Conservation (phyloP, 352 stramenopile genomes). For the Globisporangium orthogonon region DNA sequence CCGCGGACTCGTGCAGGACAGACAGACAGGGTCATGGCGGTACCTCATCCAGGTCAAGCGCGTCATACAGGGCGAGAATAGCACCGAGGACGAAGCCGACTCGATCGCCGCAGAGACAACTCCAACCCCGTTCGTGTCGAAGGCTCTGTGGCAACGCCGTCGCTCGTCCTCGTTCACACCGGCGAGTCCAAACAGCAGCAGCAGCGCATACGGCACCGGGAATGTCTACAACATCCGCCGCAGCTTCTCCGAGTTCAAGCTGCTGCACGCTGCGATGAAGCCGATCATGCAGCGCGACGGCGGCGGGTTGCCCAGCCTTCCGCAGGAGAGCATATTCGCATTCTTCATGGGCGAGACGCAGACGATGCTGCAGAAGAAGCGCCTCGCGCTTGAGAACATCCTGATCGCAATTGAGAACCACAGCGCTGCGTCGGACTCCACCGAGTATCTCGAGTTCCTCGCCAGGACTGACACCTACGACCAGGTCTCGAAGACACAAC, state of each 20-base stretch:
- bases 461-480: constrained; percentile 55
- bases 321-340: constrained; percentile 48
- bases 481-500: constrained; percentile 22
- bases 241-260: constrained; percentile 64
- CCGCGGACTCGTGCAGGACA: constrained; percentile 59
- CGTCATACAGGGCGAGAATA: constrained; percentile 25
- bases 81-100: constrained; percentile 3
- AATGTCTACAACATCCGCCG: constrained; percentile 57
- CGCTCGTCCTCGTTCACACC: constrained; percentile 10
- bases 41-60: constrained; percentile 57
- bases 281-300: constrained; percentile 24
- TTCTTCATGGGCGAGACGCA: constrained; percentile 69
- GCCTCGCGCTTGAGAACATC: constrained; percentile 49
- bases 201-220: constrained; percentile 6
- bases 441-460: constrained; percentile 64
- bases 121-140: neutral
- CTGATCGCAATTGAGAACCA: constrained; percentile 58
- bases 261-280: constrained; percentile 44
- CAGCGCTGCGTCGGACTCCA: constrained; percentile 36
- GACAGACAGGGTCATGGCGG: constrained; percentile 43
- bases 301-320: constrained; percentile 32
- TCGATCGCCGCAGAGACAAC: neutral
- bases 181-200: constrained; percentile 5
- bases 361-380: constrained; percentile 58
- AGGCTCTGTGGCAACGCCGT: constrained; percentile 6